phyloP scores from a whole-genome alignment of 345 rosid genomes.

The Microthlaspi erraticum region DNA sequence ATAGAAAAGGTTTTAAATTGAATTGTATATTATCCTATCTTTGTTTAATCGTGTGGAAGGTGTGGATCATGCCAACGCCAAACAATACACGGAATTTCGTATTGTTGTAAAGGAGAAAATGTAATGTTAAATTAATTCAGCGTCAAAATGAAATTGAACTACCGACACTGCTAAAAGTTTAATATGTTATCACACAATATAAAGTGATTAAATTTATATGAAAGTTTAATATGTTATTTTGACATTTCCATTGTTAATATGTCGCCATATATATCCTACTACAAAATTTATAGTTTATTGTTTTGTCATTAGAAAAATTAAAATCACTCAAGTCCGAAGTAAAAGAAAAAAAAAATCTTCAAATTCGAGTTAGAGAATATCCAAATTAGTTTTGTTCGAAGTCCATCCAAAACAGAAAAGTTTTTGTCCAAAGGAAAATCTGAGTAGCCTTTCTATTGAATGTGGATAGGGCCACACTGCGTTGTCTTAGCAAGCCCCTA shows the following conservation, averaged over 20 bases:
- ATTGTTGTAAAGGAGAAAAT: neutral
- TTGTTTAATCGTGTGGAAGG: constrained; percentile 11
- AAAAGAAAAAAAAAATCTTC: neutral
- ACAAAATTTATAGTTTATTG: neutral
- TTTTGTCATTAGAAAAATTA: constrained; percentile 4
- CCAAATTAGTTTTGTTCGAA: too few relatives aligned
- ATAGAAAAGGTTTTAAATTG: neutral
- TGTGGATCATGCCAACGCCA: constrained; percentile 26
- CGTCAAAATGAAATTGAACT: neutral
- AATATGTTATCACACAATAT: neutral
- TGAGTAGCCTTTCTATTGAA: neutral
- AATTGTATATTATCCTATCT: constrained; percentile 7
- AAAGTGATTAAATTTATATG: neutral
- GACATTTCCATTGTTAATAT: neutral
- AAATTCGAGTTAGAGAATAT: neutral
- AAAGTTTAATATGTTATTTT: neutral
- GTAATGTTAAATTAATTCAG: neutral
- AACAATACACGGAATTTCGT: neutral
- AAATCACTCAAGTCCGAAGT: too few relatives aligned
- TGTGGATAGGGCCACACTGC: neutral
- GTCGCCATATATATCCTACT: neutral
- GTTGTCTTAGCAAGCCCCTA: constrained; percentile 10
- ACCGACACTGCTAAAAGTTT: constrained; percentile 16
- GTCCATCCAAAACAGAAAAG: neutral
- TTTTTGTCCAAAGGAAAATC: neutral